These are phyloP conservation scores for Candida oleophila DNA, from an alignment of 805 yeast genomes.

Conservation along the genomic window DNA sequence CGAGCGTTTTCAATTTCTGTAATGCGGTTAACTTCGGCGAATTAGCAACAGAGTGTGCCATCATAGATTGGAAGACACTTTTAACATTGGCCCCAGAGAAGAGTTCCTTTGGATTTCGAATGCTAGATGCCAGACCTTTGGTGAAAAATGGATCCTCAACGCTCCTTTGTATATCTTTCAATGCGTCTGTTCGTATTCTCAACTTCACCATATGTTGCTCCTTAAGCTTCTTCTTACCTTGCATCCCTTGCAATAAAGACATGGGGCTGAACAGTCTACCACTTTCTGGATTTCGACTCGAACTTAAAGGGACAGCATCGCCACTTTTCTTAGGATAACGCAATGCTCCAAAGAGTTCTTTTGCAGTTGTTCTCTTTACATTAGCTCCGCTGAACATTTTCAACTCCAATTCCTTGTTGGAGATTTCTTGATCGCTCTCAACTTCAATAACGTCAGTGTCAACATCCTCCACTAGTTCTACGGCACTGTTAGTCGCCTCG, in stretches of 20 bases:
- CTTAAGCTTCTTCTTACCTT: background rate
- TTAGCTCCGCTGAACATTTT: constrained; percentile 16
- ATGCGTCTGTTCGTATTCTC: constrained; percentile 18
- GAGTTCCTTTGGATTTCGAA: background rate
- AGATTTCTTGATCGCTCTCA: constrained; percentile 1
- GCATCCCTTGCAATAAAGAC: background rate
- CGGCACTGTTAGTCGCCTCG: too few species aligned
- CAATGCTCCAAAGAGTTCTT: constrained; percentile 55
- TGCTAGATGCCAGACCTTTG: constrained; percentile 9
- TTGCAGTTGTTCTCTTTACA: constrained; percentile 27
- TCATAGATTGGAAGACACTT: constrained; percentile 37
- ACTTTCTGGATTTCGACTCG: background rate
- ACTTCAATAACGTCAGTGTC: constrained; percentile 2
- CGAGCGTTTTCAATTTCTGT: constrained; percentile 30
- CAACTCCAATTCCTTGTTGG: constrained; percentile 15
- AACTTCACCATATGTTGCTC: constrained; percentile 17
- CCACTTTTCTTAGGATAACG: constrained; percentile 7
- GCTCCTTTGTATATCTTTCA: constrained; percentile 9
- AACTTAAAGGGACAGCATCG: background rate
- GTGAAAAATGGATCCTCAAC: constrained; percentile 14
- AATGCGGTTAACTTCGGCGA: constrained; percentile 26
- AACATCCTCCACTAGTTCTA: background rate
- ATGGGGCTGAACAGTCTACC: background rate
- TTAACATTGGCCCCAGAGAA: constrained; percentile 1
- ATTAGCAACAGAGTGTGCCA: constrained; percentile 29